phyloP scores from a whole-genome alignment of 257 asterid species.

The Voacanga thouarsii region DNA sequence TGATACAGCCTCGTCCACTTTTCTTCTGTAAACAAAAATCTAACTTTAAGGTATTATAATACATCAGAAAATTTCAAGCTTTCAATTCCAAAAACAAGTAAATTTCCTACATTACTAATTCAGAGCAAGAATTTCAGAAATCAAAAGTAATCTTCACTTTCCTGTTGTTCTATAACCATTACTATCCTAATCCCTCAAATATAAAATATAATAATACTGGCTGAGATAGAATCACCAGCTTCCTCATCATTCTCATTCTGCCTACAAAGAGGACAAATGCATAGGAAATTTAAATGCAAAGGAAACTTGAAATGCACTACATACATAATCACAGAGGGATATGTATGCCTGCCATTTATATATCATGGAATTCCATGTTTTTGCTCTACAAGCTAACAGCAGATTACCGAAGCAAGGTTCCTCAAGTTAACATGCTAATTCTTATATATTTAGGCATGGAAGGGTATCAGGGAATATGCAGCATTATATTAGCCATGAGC shows the following conservation, averaged over 20 bases:
- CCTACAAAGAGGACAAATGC: not conserved
- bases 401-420: not conserved
- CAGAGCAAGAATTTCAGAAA: not conserved
- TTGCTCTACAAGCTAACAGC: not conserved
- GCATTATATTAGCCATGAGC: not conserved
- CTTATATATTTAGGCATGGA: not conserved
- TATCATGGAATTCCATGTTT: not conserved
- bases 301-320: not conserved
- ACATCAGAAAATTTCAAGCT: not conserved
- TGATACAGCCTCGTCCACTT: slow-evolving; percentile 44
- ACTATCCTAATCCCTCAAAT: not conserved
- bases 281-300: not conserved
- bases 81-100: not conserved
- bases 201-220: not conserved
- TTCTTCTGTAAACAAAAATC: slow-evolving; percentile 34
- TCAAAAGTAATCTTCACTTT: not conserved
- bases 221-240: not conserved
- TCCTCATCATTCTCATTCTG: not conserved
- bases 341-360: not conserved
- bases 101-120: not conserved
- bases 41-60: not conserved
- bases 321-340: not conserved
- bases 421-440: not conserved
- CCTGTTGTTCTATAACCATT: not conserved
- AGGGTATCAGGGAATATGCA: not conserved